Base-by-base conservation (phyloP, 805 yeast genomes). In the Torulaspora delbrueckii region DNA sequence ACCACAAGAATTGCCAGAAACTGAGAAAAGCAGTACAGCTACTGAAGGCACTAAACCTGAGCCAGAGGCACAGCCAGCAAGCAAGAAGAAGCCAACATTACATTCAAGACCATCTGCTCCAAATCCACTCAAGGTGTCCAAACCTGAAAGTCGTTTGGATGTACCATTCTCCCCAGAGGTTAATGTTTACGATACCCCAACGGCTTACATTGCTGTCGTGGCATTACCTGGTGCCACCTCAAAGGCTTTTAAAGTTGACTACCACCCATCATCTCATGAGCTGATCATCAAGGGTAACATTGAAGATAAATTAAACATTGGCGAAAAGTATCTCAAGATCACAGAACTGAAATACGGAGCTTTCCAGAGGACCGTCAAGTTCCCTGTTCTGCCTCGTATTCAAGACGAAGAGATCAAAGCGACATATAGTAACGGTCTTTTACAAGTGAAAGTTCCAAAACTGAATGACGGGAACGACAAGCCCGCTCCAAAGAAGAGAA, bases 161-260 rank as follows among this genome's bases (percentile, higher is more conserved):
- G 48, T 73, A 37, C 81, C 82, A 51, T 77, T 77, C 49, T 75
- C 82, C 8, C 84, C 85, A 19, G 75, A 77, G 45, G 65, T 79
- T 3, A 81, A 79, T 51, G 73, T 79, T n/a, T 79, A 78, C 52
- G 81, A 79, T 48, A 65, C 69, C 40, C 68, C 69, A 1, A 68
- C 68, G 13, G 62, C 66, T 13, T 80, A 78, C 51, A 57, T 70
- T 12, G 71, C 78, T 9, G 75, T 74, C 1, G 58, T 79, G 9
- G 75, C 82, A 3, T 58, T 80, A 22, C 79, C 85, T n/a, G 85
- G 85, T 39, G 81, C 81, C 2, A 67, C 70, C 26, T 73, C 77
- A 18, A 71, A 72, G 33, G 71, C 75, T 13, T 72, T 80, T 51
- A 75, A 74, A 41, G 71, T 80, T 34, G 81, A 80, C 54, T 79